Base-by-base conservation (phyloP, 768 basidiomycete genomes). In the Pleurotus platypus region DNA sequence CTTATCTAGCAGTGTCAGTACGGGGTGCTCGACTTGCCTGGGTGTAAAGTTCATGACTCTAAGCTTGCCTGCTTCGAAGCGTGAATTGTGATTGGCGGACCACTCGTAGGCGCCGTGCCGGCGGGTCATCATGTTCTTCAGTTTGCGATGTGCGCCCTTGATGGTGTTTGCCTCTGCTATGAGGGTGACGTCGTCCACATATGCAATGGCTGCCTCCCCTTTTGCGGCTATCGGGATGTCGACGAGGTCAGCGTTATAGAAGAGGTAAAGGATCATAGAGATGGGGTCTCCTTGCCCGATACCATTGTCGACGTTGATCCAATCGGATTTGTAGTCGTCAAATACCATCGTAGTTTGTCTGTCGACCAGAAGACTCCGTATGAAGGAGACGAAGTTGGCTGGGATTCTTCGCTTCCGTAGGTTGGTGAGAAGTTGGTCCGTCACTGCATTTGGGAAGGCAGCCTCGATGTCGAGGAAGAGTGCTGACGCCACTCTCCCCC, bases 391-490 rank as follows among this genome's bases (percentile, higher is more conserved):
- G 16, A 12, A 42, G 13, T 42, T 12, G 13, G 12, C 13, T 12
- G 39, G 39, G 13, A 42, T 16, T 16, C 39, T 42, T 16, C 5
- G 39, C 16, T 16, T 12, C 16, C 39, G 4, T 12, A 42, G 39
- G 39, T 42, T 42, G 39, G 12, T 42, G 12, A 42, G 39, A 12
- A 42, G 39, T 16, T 42, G 39, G 12, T 42, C 39, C 12, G 3
- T 42, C 16, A 42, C 39, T 42, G 39, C 39, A 57, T 71, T 78
- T 0, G 74, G 78, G 60, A 78, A 80, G 2, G 77, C 75, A 0
- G 71, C 77, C 61, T 77, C 64, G 0, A 80, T 68, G 57, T 81
- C 76, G 1, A 78, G 67, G 62, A 74, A 78, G 0, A 78, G 69
- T 0, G 68, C 63, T 1, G 68, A 69, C 0, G 61, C 73, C 0